Conservation (phyloP, 768 basidiomycete species). For the Amylocystis lapponica region DNA sequence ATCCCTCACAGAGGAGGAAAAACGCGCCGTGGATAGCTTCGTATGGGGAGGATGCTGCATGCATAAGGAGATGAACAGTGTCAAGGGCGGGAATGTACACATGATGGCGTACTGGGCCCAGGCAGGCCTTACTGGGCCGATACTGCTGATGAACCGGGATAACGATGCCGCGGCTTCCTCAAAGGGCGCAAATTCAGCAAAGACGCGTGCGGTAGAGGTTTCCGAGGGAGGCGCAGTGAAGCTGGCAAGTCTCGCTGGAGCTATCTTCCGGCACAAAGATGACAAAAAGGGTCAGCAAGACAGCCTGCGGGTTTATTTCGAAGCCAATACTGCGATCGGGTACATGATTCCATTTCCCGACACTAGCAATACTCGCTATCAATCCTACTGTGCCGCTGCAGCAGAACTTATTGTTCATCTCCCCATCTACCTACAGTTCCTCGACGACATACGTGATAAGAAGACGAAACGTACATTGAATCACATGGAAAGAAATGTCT, state of each 20-base stretch:
- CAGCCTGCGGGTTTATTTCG: conserved; percentile 18
- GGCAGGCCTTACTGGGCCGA: too few species aligned
- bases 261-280: conserved; percentile 30
- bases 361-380: conserved; percentile 31
- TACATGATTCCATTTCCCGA: conserved; percentile 29
- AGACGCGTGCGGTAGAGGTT: too few species aligned
- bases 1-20: too few species aligned
- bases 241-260: conserved; percentile 20
- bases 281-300: conserved; percentile 32
- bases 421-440: too few species aligned
- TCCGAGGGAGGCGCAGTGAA: conserved; percentile 21
- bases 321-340: conserved; percentile 11
- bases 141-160: too few species aligned
- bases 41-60: too few species aligned
- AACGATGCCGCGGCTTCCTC: too few species aligned
- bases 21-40: too few species aligned
- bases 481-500: conserved; percentile 28
- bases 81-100: too few species aligned
- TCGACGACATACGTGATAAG: conserved; percentile 24
- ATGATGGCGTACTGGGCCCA: too few species aligned
- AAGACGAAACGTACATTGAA: conserved; percentile 16
- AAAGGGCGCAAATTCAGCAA: too few species aligned
- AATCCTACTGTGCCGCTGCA: conserved; percentile 27
- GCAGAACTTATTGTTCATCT: conserved; percentile 22
- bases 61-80: too few species aligned